These are phyloP conservation scores for Solanum habrochaites DNA, from an alignment of 257 asterid genomes.

Conservation along the genomic window DNA sequence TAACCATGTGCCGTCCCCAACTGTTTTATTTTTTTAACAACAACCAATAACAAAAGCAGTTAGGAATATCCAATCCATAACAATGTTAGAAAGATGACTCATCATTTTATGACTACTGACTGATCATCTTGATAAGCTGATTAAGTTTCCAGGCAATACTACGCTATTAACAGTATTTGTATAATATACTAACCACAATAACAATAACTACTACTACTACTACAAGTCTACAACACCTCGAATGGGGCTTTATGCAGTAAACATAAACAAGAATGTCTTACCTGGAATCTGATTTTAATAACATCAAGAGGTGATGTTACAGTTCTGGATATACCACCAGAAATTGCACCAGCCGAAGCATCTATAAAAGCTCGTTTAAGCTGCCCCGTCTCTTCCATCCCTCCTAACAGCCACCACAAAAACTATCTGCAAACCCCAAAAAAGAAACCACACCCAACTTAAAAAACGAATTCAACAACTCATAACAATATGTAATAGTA, in stretches of 20 bases:
- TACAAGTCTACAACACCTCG: background rate
- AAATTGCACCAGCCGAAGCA: slow-evolving; percentile 78
- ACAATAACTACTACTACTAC: background rate
- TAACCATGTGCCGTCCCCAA: background rate
- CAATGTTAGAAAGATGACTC: background rate
- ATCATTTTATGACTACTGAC: background rate
- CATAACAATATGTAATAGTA: background rate
- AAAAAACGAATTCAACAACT: background rate
- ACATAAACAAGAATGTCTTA: background rate
- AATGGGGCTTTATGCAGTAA: background rate
- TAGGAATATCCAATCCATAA: background rate
- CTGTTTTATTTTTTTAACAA: background rate
- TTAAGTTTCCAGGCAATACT: background rate
- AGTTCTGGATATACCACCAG: slow-evolving; percentile 76
- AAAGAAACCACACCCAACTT: background rate
- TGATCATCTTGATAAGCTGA: background rate
- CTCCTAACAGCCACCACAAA: slow-evolving; percentile 24
- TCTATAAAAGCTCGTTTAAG: slow-evolving; percentile 65
- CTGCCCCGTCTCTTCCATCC: slow-evolving; percentile 85
- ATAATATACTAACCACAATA: background rate
- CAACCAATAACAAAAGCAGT: background rate
- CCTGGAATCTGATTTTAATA: slow-evolving; percentile 96
- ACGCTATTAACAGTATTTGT: background rate
- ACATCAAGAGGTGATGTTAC: slow-evolving; percentile 95
- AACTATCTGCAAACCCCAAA: slow-evolving; percentile 22